Base-by-base conservation (phyloP, 129 eudicot genomes). In the Flaveria sonorensis region DNA sequence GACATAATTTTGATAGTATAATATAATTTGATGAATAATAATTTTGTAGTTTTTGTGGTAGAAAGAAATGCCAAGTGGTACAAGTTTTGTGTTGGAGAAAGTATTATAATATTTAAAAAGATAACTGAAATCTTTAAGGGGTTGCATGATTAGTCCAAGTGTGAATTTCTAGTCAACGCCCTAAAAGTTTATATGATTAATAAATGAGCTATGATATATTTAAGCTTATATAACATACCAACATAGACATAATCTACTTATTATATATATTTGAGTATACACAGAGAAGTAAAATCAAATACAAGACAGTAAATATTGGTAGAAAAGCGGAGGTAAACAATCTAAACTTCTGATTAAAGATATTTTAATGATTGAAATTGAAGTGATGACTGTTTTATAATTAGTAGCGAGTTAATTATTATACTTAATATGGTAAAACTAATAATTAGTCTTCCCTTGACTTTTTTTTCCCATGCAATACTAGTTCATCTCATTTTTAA, bases 41-140 rank as follows among this genome's bases (percentile, higher is more conserved):
- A 7, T 21, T 11, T 48, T 4, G 1, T 48, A 48, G 53, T 13
- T 11, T 4, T 48, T 11, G 53, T 13, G n/a, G 53, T 20, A 57
- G n/a, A 60, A 60, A 60, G 67, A n/a, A 24, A 24, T 57, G 67
- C 67, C 67, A 60, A 60, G 40, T 24, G 67, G 42, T 60, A 24
- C 66, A 23, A 60, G 66, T 57, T 57, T 57, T 10, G 13, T 0
- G 36, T 61, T 61, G 40, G 40, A 26, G 18, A 61, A 26, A 15
- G 9, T 39, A 61, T 61, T 61, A 61, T 1, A 61, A 60, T 10
- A 24, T 26, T 52, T 1, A n/a, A 52, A 52, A n/a, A 16, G 60
- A 61, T 61, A 24, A 61, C 24, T 21, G n/a, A 61, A 61, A 61
- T 61, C 8, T 24, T 26, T 61, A 26, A 8, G 11, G 40, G 36